phyloP scores from a whole-genome alignment of 805 yeast species.

The Pichia heedii region DNA sequence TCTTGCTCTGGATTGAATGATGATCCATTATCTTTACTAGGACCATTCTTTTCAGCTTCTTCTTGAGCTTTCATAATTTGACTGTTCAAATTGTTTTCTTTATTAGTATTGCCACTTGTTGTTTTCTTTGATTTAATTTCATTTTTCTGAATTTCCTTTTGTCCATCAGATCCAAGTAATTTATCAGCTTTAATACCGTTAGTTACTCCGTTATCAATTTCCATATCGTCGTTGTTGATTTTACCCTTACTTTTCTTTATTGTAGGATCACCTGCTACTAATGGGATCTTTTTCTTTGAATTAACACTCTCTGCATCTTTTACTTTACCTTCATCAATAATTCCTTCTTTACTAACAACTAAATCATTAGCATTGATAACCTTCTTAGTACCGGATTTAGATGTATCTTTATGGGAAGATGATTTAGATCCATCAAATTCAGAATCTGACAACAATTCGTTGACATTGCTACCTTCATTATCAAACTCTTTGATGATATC shows the following conservation, averaged over 20 bases:
- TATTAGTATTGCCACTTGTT: background rate
- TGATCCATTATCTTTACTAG: slow-evolving; percentile 3
- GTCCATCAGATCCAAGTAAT: slow-evolving; percentile 4
- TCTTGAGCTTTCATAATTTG: slow-evolving; percentile 5
- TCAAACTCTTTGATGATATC: background rate
- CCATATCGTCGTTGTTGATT: background rate
- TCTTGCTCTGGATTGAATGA: slow-evolving; percentile 43
- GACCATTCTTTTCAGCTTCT: slow-evolving; percentile 4
- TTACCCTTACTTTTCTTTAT: slow-evolving; percentile 11
- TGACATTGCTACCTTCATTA: background rate
- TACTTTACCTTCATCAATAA: slow-evolving; percentile 34
- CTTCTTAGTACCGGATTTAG: slow-evolving; percentile 12
- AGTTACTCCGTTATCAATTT: background rate
- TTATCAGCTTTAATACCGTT: slow-evolving; percentile 7
- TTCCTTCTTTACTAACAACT: slow-evolving; percentile 29
- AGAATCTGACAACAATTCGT: background rate
- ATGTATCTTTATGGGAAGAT: background rate
- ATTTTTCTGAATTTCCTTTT: slow-evolving; percentile 4
- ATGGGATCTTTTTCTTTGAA: slow-evolving; percentile 7
- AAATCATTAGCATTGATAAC: slow-evolving; percentile 20
- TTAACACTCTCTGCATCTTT: slow-evolving; percentile 27
- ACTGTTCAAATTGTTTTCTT: background rate
- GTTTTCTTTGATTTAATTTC: background rate
- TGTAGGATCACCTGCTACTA: slow-evolving; percentile 11
- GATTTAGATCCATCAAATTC: background rate